These are phyloP conservation scores for Aaosphaeria arxii DNA, from an alignment of 2,329 filamentous ascomycete species.

Conservation along the genomic window DNA sequence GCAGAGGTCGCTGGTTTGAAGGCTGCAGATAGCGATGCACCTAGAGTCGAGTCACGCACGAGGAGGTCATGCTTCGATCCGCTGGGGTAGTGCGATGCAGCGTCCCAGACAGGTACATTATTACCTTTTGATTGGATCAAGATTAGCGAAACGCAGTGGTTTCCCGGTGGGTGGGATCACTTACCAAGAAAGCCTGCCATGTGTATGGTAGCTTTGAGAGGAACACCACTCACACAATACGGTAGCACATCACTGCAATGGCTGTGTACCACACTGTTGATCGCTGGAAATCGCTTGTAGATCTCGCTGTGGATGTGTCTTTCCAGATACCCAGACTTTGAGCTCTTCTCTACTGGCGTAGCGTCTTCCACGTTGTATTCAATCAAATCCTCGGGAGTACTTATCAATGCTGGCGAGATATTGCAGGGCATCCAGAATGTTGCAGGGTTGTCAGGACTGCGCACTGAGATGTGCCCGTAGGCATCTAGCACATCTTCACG, in stretches of 20 bases:
- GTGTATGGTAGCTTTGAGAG: slow-evolving; percentile 36
- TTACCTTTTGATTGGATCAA: slow-evolving; percentile 17
- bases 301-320: slow-evolving; percentile 46
- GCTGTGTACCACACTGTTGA: slow-evolving; percentile 45
- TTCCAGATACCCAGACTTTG: slow-evolving; percentile 38
- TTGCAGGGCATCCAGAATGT: slow-evolving; percentile 47
- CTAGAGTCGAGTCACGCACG: slow-evolving; percentile 27
- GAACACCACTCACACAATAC: slow-evolving; percentile 41
- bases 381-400: slow-evolving; percentile 40
- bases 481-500: slow-evolving; percentile 51
- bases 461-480: slow-evolving; percentile 55
- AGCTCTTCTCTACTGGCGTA: slow-evolving; percentile 31
- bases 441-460: slow-evolving; percentile 46
- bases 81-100: slow-evolving; percentile 23
- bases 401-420: slow-evolving; percentile 44
- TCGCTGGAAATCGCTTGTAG: slow-evolving; percentile 43
- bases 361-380: slow-evolving; percentile 45
- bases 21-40: slow-evolving; percentile 32
- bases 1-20: slow-evolving; percentile 38
- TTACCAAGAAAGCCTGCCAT: slow-evolving; percentile 45
- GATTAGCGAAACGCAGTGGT: background rate
- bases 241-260: slow-evolving; percentile 43
- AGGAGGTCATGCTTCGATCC: slow-evolving; percentile 35
- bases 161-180: background rate
- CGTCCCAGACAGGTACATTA: slow-evolving; percentile 36